Conservation (phyloP, 2,329 filamentous ascomycete species). For the Rhinocladiella similis region DNA sequence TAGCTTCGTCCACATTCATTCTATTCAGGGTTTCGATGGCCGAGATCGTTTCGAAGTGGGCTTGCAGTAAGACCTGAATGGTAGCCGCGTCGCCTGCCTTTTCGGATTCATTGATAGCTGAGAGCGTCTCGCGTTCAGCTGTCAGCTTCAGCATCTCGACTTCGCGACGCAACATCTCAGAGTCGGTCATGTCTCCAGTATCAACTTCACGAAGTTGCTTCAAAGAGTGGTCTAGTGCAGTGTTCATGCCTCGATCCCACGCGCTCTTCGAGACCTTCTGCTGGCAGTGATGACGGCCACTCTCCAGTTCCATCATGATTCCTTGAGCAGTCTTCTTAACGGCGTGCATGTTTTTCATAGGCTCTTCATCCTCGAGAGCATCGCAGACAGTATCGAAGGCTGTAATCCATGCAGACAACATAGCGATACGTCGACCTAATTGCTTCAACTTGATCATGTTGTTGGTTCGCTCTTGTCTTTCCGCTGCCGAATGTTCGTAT, state of each 20-base stretch:
- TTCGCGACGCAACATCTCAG: constrained; percentile 73
- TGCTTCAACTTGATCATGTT: constrained; percentile 80
- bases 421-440: constrained; percentile 78
- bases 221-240: constrained; percentile 81
- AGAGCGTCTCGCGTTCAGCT: constrained; percentile 76
- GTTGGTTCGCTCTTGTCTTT: constrained; percentile 75
- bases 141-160: constrained; percentile 81
- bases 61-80: constrained; percentile 79
- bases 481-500: constrained; percentile 75
- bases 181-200: constrained; percentile 64
- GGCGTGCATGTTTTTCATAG: constrained; percentile 65
- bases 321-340: constrained; percentile 88
- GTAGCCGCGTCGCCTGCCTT: constrained; percentile 74
- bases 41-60: constrained; percentile 88
- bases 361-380: constrained; percentile 64
- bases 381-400: constrained; percentile 85
- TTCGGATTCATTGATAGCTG: constrained; percentile 79
- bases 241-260: constrained; percentile 87
- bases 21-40: constrained; percentile 78
- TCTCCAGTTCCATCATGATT: constrained; percentile 84
- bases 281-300: constrained; percentile 86
- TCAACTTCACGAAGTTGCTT: constrained; percentile 74
- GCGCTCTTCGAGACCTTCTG: constrained; percentile 76
- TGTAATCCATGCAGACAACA: constrained; percentile 89
- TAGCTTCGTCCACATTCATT: constrained; percentile 81